Base-by-base conservation (phyloP, 140 eudicot species). In the Stevia rebaudiana region DNA sequence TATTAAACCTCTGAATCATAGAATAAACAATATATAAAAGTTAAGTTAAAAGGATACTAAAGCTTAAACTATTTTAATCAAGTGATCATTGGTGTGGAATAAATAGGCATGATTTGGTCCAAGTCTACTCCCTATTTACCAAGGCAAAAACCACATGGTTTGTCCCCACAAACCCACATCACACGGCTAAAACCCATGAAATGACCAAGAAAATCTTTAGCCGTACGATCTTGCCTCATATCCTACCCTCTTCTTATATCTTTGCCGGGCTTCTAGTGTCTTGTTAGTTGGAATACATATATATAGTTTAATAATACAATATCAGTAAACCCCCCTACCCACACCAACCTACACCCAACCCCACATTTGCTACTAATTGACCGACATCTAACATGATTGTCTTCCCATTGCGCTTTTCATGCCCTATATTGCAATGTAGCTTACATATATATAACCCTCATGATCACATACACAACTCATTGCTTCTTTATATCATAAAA, bases 361-460 rank as follows among this genome's bases (percentile, higher is more conserved):
- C 61, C 61, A 83, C 82, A 61, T 69, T 78, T 78, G 83, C 78
- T 63, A 63, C 86, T 81, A 85, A 78, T 78, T 60, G 78, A 63
- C 89, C 83, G 87, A 83, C 90, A 80, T 70, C 53, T 62, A 40
- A 74, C 61, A 73, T 65, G 53, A 52, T 24, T 53, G 71, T 71
- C 74, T 74, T 80, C 83, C 70, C 87, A 50, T 51, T 76, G 68
- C 31, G 58, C 60, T 64, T 54, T 48, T 69, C 58, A 53, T 65
- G 78, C 70, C 77, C 61, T 61, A 69, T 16, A 13, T 28, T 1
- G 56, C 44, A 52, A 58, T 30, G 6, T 42, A 12, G 39, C 10
- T 59, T 63, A 43, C 48, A 43, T 31, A 50, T 69, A 61, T 72
- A 73, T 76, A 65, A 58, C 63, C 77, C 64, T 49, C 22, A 25